Percentiles rank a stretch among this genome's conserved stretches.
Conservation (phyloP, 1,284 basidiomycete genomes). For the Chondrostereum purpureum region DNA sequence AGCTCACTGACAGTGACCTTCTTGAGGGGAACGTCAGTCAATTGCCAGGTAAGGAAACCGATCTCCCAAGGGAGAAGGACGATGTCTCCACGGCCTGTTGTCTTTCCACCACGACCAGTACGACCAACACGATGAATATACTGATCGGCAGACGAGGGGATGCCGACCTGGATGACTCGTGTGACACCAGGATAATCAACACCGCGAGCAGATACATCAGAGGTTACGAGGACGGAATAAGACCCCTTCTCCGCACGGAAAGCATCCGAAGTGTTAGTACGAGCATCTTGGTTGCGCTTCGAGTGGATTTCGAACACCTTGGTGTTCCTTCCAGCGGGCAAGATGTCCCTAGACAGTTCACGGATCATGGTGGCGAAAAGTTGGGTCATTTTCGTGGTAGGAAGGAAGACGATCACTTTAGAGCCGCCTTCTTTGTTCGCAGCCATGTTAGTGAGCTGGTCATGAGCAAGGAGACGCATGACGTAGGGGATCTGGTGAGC, state of each 20-base stretch:
- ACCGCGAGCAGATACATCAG: conserved; percentile 87
- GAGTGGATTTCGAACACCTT: conserved; percentile 84
- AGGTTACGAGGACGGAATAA: conserved; percentile 73
- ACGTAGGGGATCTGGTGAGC: conserved; percentile 76
- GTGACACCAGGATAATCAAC: conserved; percentile 90
- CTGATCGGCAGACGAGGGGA: conserved; percentile 65
- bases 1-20: conserved; percentile 49
- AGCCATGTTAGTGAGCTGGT: conserved; percentile 71
- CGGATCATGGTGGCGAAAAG: conserved; percentile 64
- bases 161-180: conserved; percentile 88
- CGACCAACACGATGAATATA: conserved; percentile 93
- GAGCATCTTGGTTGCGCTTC: conserved; percentile 61
- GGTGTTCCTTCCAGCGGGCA: conserved; percentile 48
- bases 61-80: conserved; percentile 82
- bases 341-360: conserved; percentile 32
- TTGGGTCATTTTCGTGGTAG: conserved; percentile 85
- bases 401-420: conserved; percentile 86
- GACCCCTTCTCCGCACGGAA: conserved; percentile 64
- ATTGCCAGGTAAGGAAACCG: conserved; percentile 60
- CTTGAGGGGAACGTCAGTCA: conserved; percentile 71
- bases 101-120: conserved; percentile 74
- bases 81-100: conserved; percentile 78
- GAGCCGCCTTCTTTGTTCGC: conserved; percentile 35
- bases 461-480: conserved; percentile 79
- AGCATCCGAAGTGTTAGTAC: conserved; percentile 56